Base-by-base conservation (phyloP, 2,329 filamentous ascomycete species). In the Stemphylium vesicarium region DNA sequence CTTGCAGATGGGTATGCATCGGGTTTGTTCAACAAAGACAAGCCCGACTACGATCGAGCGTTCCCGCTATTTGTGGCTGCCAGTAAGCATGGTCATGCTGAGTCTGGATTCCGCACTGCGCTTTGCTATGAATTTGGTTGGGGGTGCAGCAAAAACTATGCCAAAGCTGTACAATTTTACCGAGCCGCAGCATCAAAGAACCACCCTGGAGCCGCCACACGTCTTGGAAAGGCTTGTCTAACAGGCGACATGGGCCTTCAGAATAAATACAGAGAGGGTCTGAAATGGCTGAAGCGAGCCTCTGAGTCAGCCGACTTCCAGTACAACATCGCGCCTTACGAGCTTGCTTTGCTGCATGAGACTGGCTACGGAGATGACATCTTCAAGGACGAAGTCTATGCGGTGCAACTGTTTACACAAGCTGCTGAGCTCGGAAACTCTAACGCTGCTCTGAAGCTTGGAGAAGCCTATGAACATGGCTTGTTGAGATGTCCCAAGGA, bases 51-150 rank as follows among this genome's bases (percentile, higher is more conserved):
- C 72, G 91, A 93, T 71, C 88, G 90, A 36, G 93, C 95, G 0
- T 98, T 98, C 71, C 90, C 92, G 8, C 85, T 98, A 26, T 99
- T 99, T 72, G 84, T 96, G 33, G 86, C 95, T 13, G 95, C 95
- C 8, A 94, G 91, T 68, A 99, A 98, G 79, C 95, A 97, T 77
- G 95, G 95, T 29, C 95, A 99, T 75, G 92, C 95, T 42, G 95
- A 99, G 79, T 95, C 95, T 52, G 93, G 89, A 32, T 99, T 97
- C 77, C 90, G 95, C 50, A 89, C 94, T 47, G 95, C 90, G 13
- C 82, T 99, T 51, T 97, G 93, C 79, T 98, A 98, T 78, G 95
- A 99, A 76, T 98, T 97, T 76, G 95, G 93, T 59, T 99, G 95
- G 95, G 95, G 95, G 36, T 96, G 89, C 69, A 88, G 92, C 53